Percentiles rank a stretch among this genome's conserved stretches.
These are phyloP conservation scores for Coemansia sp. DNA, from an alignment of 192 early-diverging fungal species.

Conservation along the genomic window DNA sequence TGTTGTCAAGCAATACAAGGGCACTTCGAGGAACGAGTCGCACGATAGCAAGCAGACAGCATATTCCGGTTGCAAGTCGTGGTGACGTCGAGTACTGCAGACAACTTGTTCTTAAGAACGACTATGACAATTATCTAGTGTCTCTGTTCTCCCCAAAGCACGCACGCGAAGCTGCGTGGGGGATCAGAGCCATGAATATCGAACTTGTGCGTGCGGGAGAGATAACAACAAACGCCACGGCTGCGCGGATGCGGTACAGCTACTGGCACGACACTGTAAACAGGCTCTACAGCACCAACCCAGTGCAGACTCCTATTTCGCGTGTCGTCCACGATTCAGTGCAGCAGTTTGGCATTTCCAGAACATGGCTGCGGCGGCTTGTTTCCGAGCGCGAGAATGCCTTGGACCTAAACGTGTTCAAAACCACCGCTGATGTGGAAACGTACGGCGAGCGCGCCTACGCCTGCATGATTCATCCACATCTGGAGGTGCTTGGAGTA, in stretches of 20 bases:
- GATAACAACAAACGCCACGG: slow-evolving; percentile 62
- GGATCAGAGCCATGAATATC: slow-evolving; percentile 84
- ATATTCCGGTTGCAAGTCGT: slow-evolving; percentile 8
- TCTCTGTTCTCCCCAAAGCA: slow-evolving; percentile 73
- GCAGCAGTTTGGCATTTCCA: slow-evolving; percentile 59
- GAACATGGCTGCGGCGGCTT: slow-evolving; percentile 79
- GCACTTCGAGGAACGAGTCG: neutral
- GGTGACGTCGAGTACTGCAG: slow-evolving; percentile 50
- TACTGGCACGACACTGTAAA: slow-evolving; percentile 90
- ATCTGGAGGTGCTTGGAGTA: slow-evolving; percentile 83
- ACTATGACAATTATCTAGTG: slow-evolving; percentile 78
- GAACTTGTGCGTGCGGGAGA: slow-evolving; percentile 82
- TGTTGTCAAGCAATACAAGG: neutral
- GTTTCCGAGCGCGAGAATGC: slow-evolving; percentile 62
- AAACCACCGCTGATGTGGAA: slow-evolving; percentile 76
- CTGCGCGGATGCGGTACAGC: slow-evolving; percentile 79
- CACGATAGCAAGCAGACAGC: neutral
- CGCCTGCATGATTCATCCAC: slow-evolving; percentile 84
- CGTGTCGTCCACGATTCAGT: slow-evolving; percentile 66
- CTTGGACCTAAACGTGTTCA: slow-evolving; percentile 66
- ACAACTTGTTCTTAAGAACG: slow-evolving; percentile 55
- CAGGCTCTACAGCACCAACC: slow-evolving; percentile 60
- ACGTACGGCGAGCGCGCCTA: slow-evolving; percentile 86
- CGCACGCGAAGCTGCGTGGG: slow-evolving; percentile 69
- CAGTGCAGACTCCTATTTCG: slow-evolving; percentile 77